A percentile compares a stretch with the other conserved stretches of the same genome.
Evolutionary conservation across 768 basidiomycete species (phyloP).

Genomic region (Fomitopsis pulvina): DNA sequence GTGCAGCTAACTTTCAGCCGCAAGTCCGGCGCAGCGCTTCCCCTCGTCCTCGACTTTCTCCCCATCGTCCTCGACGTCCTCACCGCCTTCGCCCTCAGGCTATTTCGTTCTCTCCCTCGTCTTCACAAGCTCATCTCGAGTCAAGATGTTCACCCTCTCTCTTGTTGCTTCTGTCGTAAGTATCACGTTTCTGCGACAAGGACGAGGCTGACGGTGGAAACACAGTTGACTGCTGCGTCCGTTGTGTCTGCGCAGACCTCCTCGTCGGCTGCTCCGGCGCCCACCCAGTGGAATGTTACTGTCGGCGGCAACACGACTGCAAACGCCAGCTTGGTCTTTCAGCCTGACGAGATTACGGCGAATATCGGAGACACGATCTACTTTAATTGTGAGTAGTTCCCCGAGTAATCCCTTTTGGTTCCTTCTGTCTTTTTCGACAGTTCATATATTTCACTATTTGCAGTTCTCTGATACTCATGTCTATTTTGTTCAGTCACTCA

Average conservation of each 20-base stretch:
- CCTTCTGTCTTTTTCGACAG: no score
- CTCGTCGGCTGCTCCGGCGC: background rate
- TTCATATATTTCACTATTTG: no score
- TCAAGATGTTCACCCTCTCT: constrained; percentile 17
- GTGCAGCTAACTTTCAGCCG: background rate
- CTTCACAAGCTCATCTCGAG: background rate
- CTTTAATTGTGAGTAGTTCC: constrained; percentile 45
- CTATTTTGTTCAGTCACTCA: constrained; percentile 33
- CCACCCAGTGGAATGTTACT: constrained; percentile 23
- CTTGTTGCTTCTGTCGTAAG: constrained; percentile 17
- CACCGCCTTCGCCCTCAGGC: constrained; percentile 6
- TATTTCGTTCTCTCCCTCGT: constrained; percentile 1
- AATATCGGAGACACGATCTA: constrained; percentile 40
- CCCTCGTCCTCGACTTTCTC: constrained; percentile 8
- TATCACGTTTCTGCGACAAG: background rate
- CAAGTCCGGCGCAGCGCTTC: background rate
- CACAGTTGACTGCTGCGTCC: background rate
- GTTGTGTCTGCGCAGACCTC: background rate
- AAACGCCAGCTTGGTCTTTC: constrained; percentile 39
- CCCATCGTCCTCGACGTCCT: constrained; percentile 13
- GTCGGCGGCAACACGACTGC: constrained; percentile 37
- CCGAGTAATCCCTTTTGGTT: no score
- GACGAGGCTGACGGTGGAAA: background rate
- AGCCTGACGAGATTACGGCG: constrained; percentile 38
- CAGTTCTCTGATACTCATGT: background rate